Evolutionary conservation across 768 basidiomycete species (phyloP).

Genomic region (Fomitopsis pulvina): DNA sequence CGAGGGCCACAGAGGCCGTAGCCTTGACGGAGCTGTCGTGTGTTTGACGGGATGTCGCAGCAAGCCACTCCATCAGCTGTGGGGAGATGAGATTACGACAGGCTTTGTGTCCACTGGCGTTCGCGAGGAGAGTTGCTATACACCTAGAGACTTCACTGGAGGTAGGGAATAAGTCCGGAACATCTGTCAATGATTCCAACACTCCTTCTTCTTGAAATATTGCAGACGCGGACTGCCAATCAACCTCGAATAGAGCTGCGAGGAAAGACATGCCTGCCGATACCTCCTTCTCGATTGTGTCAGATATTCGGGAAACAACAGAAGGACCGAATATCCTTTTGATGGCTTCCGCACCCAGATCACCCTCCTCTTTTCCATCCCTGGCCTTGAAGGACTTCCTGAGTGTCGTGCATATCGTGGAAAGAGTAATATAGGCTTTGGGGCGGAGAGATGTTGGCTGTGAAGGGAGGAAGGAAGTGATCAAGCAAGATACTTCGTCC

Average conservation of each 20-base stretch:
- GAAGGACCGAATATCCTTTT: conserved; percentile 43
- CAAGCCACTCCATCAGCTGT: conserved; percentile 62
- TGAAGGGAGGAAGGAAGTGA: conserved; percentile 45
- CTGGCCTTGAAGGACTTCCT: conserved; percentile 25
- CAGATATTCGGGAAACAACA: conserved; percentile 44
- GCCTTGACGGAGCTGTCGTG: conserved; percentile 44
- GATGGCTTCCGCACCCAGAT: conserved; percentile 45
- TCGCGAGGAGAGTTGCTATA: conserved; percentile 68
- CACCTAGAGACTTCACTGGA: conserved; percentile 44
- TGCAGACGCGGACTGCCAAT: conserved; percentile 55
- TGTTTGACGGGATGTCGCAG: conserved; percentile 43
- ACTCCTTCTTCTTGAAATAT: conserved; percentile 63
- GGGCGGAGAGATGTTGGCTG: conserved; percentile 40
- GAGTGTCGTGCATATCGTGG: conserved; percentile 59
- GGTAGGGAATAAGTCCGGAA: conserved; percentile 56
- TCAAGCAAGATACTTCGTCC: conserved; percentile 48
- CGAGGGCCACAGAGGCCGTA: conserved; percentile 64
- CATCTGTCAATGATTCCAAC: conserved; percentile 59
- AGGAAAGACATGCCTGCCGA: conserved; percentile 59
- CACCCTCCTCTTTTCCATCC: conserved; percentile 31
- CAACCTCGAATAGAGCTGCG: conserved; percentile 80
- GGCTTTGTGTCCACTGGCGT: conserved; percentile 67
- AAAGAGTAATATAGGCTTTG: conserved; percentile 65
- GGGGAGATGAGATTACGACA: conserved; percentile 58
- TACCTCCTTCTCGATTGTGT: conserved; percentile 46